A percentile compares a stretch with the other conserved stretches of the same genome.
Evolutionary conservation across 2,329 filamentous ascomycete genomes (phyloP).

Genomic region (Fusarium transvaalense): DNA sequence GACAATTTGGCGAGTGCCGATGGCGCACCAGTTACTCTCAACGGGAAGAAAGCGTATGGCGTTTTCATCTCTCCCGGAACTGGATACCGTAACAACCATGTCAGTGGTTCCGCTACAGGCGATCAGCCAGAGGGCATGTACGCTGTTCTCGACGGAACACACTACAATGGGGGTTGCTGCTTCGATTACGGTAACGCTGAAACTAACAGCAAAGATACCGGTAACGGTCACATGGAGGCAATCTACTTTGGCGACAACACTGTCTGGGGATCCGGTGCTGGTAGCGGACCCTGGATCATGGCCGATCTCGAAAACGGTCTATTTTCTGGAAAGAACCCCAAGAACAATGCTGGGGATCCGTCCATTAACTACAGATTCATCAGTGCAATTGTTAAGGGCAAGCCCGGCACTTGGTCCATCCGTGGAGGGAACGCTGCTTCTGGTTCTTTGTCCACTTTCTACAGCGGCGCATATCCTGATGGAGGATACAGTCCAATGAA

Average conservation of each 20-base stretch:
- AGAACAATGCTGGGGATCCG: slow-evolving; percentile 24
- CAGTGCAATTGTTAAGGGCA: slow-evolving; percentile 17
- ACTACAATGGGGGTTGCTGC: slow-evolving; percentile 29
- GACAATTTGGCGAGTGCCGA: slow-evolving; percentile 29
- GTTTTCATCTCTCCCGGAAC: slow-evolving; percentile 30
- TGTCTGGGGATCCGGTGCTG: slow-evolving; percentile 67
- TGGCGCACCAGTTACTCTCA: slow-evolving; percentile 28
- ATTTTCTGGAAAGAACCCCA: slow-evolving; percentile 63
- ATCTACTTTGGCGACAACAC: slow-evolving; percentile 72
- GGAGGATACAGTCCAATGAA: slow-evolving; percentile 30
- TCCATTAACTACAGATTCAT: slow-evolving; percentile 12
- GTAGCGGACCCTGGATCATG: slow-evolving; percentile 75
- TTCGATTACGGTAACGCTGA: slow-evolving; percentile 52
- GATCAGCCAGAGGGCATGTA: slow-evolving; percentile 25
- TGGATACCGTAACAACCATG: slow-evolving; percentile 25
- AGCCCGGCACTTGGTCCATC: slow-evolving; percentile 20
- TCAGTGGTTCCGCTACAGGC: slow-evolving; percentile 18
- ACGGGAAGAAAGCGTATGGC: slow-evolving; percentile 32
- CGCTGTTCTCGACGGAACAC: slow-evolving; percentile 32
- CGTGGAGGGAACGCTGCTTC: slow-evolving; percentile 28
- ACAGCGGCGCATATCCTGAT: slow-evolving; percentile 19
- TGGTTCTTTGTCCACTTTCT: slow-evolving; percentile 16
- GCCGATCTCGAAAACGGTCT: slow-evolving; percentile 76
- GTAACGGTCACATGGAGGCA: slow-evolving; percentile 76
- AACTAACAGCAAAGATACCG: slow-evolving; percentile 64